Evolutionary conservation across 306 rosid species (phyloP).

Genomic region (Prunus mongolica): DNA sequence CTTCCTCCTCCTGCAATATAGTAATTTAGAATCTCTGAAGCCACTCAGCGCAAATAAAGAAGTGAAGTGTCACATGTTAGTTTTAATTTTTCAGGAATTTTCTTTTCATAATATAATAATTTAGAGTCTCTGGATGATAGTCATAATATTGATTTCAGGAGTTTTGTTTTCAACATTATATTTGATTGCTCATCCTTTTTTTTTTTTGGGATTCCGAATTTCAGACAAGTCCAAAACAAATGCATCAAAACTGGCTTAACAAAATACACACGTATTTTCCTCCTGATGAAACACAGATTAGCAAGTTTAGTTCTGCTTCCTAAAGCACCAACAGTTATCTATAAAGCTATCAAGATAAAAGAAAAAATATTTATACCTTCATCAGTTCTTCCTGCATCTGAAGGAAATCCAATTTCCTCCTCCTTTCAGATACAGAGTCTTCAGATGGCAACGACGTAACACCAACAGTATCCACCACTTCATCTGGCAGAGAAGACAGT

Average conservation of each 20-base stretch:
- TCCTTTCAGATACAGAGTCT: constrained; percentile 86
- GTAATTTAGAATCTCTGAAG: neutral
- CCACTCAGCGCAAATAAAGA: constrained; percentile 19
- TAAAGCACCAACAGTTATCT: neutral
- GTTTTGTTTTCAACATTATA: neutral
- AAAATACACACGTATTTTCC: neutral
- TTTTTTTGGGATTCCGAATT: neutral
- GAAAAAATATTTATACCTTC: constrained; percentile 47
- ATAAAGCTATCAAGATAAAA: constrained; percentile 13
- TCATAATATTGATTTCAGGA: neutral
- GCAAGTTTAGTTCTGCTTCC: neutral
- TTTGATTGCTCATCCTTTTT: constrained; percentile 1
- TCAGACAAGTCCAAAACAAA: constrained; percentile 1
- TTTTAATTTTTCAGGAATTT: neutral
- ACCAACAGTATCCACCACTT: constrained; percentile 88
- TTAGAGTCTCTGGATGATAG: constrained; percentile 11
- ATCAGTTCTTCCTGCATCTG: constrained; percentile 92
- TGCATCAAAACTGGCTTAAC: constrained; percentile 9
- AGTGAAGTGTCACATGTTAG: constrained; percentile 15
- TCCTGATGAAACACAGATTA: neutral
- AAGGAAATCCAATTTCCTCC: constrained; percentile 91
- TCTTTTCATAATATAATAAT: too few relatives aligned
- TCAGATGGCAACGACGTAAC: constrained; percentile 86
- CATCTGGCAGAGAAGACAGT: constrained; percentile 90
- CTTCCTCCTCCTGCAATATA: constrained; percentile 72